Percentiles rank a stretch among this genome's conserved stretches.
phyloP scores from a whole-genome alignment of 2,329 filamentous ascomycete genomes.

The Monascus ruber region DNA sequence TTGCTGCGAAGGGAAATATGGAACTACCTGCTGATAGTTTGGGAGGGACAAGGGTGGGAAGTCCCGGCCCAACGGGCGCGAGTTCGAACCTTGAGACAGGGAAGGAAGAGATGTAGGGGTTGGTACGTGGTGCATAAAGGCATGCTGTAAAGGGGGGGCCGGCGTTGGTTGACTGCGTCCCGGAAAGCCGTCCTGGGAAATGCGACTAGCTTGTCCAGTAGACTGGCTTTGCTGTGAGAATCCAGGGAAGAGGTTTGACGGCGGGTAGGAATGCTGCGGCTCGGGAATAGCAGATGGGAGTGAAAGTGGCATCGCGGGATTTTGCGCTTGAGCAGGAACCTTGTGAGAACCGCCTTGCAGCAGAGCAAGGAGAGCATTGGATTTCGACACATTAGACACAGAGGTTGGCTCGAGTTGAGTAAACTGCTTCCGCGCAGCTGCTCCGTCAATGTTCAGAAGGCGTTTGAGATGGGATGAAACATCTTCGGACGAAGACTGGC shows the following conservation, averaged over 20 bases:
- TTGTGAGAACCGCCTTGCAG: constrained; percentile 34
- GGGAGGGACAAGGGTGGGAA: constrained; percentile 1
- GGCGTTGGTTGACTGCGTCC: constrained; percentile 20
- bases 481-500: constrained; percentile 30
- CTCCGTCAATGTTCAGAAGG: constrained; percentile 29
- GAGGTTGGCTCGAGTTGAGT: constrained; percentile 4
- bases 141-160: constrained; percentile 7
- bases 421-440: constrained; percentile 5
- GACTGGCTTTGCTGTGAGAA: constrained; percentile 23
- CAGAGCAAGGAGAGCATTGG: constrained; percentile 46
- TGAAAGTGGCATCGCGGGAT: constrained; percentile 43
- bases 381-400: constrained; percentile 28
- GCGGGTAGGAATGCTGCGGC: constrained; percentile 42
- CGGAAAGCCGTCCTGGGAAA: constrained; percentile 3
- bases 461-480: constrained; percentile 43
- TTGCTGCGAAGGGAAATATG: constrained; percentile 13
- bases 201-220: constrained; percentile 17
- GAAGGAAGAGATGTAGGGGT: constrained; percentile 2
- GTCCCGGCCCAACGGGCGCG: constrained; percentile 3
- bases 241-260: constrained; percentile 33
- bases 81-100: constrained; percentile 3
- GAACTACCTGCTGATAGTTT: constrained; percentile 4
- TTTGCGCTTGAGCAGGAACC: constrained; percentile 12
- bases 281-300: constrained; percentile 42
- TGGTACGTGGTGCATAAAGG: constrained; percentile 5